Base-by-base conservation (phyloP, 306 rosid genomes). In the Lathyrus sativus region DNA sequence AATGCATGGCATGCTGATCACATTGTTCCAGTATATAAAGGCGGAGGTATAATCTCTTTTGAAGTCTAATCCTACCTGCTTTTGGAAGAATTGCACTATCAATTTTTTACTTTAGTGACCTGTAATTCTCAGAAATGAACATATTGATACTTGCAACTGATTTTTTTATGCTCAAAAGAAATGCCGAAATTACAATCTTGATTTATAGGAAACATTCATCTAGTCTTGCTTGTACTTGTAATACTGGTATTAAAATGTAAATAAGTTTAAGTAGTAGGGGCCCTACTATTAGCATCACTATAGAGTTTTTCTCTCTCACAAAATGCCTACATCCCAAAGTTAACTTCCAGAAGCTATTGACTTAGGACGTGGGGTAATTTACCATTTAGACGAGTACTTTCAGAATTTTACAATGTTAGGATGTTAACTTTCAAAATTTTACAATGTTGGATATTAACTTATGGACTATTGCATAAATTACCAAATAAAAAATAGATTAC, bases 1-100 rank as follows among this genome's bases (percentile, higher is more conserved):
- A 86, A 88, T 50, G 88, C 96, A 22, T 90, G 98, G 96, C 96
- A 92, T 74, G 98, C 96, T 73, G 98, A 92, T 78, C 98, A 90
- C 77, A 85, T 90, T 60, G 81, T 92, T 86, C 93, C 96, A 43
- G 98, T 90, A 71, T 92, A 90, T 84, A 79, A 58, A 72, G 98
- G 98, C 29, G 98, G 98, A 86, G 98, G 98, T 92, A 83, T 38
- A 77, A 62, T 67, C 62, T 76, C 62, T 62, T 68, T 65, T 6
- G 7, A 45, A 65, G 55, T 19, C 11, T 9, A 24, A 11, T 71
- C 43, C 69, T 33, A 19, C 41, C 11, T 69, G 65, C 38, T 65
- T 59, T 59, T 35, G 68, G 77, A 58, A 11, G 41, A 67, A 13
- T 17, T 29, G 14, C 18, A 35, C 35, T 41, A 43, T 46, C 41